Evolutionary conservation across 192 early-diverging fungal genomes (phyloP).

Genomic region (Obelidium mucronatum): DNA sequence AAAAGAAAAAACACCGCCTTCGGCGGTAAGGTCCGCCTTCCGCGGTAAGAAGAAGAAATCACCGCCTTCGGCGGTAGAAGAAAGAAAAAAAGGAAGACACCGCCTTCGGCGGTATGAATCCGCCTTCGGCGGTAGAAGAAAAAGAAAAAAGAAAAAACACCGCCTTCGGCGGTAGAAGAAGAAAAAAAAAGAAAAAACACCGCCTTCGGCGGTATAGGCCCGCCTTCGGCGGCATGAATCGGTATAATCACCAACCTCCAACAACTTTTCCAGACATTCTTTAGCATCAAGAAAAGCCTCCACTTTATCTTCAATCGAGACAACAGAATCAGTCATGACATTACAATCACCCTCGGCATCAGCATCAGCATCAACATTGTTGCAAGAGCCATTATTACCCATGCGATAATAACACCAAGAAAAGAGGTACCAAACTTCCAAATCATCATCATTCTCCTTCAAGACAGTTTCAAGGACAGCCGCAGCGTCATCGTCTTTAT

Average conservation of each 20-base stretch:
- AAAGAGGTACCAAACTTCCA: conserved; percentile 95
- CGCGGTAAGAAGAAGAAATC: no score
- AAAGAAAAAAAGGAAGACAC: no score
- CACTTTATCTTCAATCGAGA: conserved; percentile 55
- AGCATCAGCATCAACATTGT: conserved; percentile 13
- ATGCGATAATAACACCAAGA: conserved; percentile 91
- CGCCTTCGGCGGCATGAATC: no score
- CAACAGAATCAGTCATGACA: conserved; percentile 11
- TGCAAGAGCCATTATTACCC: conserved; percentile 49
- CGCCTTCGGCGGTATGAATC: no score
- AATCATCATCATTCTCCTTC: conserved; percentile 91
- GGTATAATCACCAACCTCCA: conserved; percentile 53
- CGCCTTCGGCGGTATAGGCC: conserved; percentile 3
- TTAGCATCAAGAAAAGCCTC: conserved; percentile 74
- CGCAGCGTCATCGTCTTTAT: conserved; percentile 79
- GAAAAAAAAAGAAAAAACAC: background rate
- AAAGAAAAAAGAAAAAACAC: no score
- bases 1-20: no score
- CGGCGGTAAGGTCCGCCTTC: no score
- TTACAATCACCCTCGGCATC: conserved; percentile 27
- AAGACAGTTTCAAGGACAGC: conserved; percentile 79
- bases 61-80: no score
- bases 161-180: conserved; percentile 12
- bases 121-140: no score
- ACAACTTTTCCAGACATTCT: conserved; percentile 75